A percentile compares a stretch with the other conserved stretches of the same genome.
Evolutionary conservation across 1,139 yeast species (phyloP).

Genomic region (Suhomyces bokatorum): DNA sequence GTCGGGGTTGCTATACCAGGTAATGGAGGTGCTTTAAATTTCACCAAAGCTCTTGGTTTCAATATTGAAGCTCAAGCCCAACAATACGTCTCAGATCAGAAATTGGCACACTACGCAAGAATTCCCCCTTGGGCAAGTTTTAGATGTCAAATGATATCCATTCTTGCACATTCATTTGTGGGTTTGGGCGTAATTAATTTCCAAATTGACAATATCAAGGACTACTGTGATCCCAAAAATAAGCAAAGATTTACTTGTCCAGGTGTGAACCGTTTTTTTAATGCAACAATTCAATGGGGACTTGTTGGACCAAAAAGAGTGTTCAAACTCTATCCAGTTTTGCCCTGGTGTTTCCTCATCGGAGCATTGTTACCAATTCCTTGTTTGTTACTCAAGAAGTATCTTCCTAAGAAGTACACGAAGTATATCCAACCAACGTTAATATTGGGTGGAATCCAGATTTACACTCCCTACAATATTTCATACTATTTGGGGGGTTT

Average conservation of each 20-base stretch:
- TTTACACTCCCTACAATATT: constrained; percentile 22
- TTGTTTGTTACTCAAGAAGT: constrained; percentile 27
- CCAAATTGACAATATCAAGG: constrained; percentile 27
- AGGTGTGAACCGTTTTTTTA: constrained; percentile 33
- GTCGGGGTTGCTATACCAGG: constrained; percentile 25
- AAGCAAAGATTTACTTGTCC: constrained; percentile 35
- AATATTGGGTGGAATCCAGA: constrained; percentile 20
- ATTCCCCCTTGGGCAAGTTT: constrained; percentile 38
- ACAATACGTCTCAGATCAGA: constrained; percentile 38
- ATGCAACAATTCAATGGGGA: constrained; percentile 37
- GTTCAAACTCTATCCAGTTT: constrained; percentile 32
- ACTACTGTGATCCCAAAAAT: constrained; percentile 30
- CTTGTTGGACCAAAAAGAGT: constrained; percentile 39
- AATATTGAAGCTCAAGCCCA: constrained; percentile 37
- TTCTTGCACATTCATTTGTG: constrained; percentile 26
- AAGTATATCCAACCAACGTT: constrained; percentile 21
- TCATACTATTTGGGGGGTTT: constrained; percentile 19
- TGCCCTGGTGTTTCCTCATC: constrained; percentile 36
- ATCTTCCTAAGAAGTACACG: constrained; percentile 14
- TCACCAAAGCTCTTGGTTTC: constrained; percentile 24
- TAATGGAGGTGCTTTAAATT: constrained; percentile 23
- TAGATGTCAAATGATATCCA: constrained; percentile 34
- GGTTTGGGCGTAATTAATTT: constrained; percentile 32
- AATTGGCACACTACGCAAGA: constrained; percentile 36
- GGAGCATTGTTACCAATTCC: constrained; percentile 33